Base-by-base conservation (phyloP, 495 filamentous ascomycete genomes). In the Articulospora tetracladia region DNA sequence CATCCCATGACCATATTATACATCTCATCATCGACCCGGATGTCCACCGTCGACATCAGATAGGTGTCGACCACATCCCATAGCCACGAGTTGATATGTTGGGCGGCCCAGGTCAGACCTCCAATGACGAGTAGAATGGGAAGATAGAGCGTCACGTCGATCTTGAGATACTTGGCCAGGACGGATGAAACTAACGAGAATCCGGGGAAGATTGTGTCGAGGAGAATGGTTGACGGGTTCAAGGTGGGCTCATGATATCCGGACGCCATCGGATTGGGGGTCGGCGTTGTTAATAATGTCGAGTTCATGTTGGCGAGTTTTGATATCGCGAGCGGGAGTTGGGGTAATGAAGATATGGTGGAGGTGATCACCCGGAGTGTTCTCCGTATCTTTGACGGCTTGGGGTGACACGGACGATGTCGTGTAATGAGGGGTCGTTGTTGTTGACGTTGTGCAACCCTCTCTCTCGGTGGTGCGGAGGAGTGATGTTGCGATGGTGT, bases 101-200 rank as follows among this genome's bases (percentile, higher is more conserved):
- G 76, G 61, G 77, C 73, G 1, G 73, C 71, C 3, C 83, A 79
- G 17, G 69, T 74, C 22, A 88, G 53, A 30, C 76, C 71, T 22
- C 80, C 78, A 17, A 76, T 22, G 0, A 82, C 63, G 1, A 90
- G 56, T 0, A 89, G 61, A 15, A 85, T 69, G 1, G 87, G 87
- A 39, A 93, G 78, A 69, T 90, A 86, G n/a, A 85, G 55, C 49
- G 83, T 85, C 13, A 91, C 73, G 66, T 95, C 90, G 69, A 95
- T 79, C 46, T 85, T 78, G 1, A 89, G 72, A 55, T 84, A 80
- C 25, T 82, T 81, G 7, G 81, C 70, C 6, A 89, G 63, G 24
- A 84, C 78, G 1, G 79, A 72, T 0, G 86, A 64, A 23, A 69
- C 17, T 8, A 66, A 51, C 13, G 60, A 64, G 55, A 69, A 69